Evolutionary conservation across 1,139 yeast species (phyloP), one percentile per base, ranked within the genome.

Genomic region (Geotrichum cucujoidarum): DNA sequence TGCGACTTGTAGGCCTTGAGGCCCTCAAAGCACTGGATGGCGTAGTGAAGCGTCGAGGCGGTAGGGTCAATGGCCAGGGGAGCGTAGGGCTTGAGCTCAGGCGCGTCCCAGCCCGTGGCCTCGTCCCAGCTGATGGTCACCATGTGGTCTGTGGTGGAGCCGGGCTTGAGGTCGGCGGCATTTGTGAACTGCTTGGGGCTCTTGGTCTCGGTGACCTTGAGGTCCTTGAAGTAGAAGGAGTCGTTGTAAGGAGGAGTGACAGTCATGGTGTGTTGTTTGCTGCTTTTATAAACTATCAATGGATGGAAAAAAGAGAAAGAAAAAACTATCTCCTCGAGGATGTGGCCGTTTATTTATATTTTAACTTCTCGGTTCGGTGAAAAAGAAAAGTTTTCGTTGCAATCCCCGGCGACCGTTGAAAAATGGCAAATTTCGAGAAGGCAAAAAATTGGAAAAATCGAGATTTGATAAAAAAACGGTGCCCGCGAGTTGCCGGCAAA

Each of bases 121-220:
- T 57, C 56, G 43, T 60, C 61, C 73, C 74, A 71, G 55, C 67
- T 71, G 17, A 70, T 61, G 55, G 68, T 70, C 53, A 71, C 60
- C 66, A 71, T 70, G 56, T 72, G 74, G 61, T 72, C 75, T 45
- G 81, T 60, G 45, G 53, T 46, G 22, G 47, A 38, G 33, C 51
- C 47, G 21, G 50, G 36, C 4, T 53, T 51, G 17, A 58, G 51
- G 5, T 55, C 55, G 21, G 53, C 40, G 35, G 49, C 53, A 38
- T 50, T 46, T 24, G 47, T 49, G 47, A 59, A 57, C 43, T 47
- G 45, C 13, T 17, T 24, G 1, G 50, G 53, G 2, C 47, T 29
- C 5, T 45, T n/a, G 8, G 43, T 43, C 11, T 47, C 32, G 5
- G 50, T 47, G 48, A 50, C 33, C 27, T 40, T 38, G 27, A 33